Evolutionary conservation across 2,329 filamentous ascomycete species (phyloP), one percentile per base, ranked within the genome.

Genomic region (Orbilia ellipsospora): DNA sequence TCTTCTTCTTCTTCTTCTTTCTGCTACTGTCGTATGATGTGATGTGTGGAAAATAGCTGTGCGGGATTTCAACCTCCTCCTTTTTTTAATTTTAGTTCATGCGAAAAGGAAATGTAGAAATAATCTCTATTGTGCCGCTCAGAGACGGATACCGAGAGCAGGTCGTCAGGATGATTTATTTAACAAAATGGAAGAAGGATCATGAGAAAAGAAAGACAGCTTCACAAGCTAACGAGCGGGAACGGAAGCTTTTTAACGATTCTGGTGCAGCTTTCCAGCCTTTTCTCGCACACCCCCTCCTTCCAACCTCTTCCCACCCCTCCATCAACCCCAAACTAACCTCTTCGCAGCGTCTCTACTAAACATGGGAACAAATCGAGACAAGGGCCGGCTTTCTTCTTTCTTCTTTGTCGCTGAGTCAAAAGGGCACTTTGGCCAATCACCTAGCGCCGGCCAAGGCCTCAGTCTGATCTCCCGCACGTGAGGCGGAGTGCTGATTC

Each of bases 401-500:
- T 23, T 23, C 23, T 23, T 45, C 57, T 50, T 60, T 60, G 56
- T 60, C 59, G 28, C 59, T 62, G 72, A 75, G 72, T 75, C 72
- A 75, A 73, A 75, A 59, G 50, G 26, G 72, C 64, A 75, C 42
- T 10, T 60, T 40, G 62, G 28, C 57, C 72, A 69, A 66, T 57
- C 59, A 64, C 26, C 28, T 2, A 26, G 18, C 6, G 28, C 20
- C 56, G 20, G 50, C 65, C 65, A 55, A 50, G 16, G 20, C 44
- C 26, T 36, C 63, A 36, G 42, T 45, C 64, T 69, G 72, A 68
- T 75, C 72, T 65, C 52, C 61, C 52, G 64, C 72, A 75, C 72
- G 72, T 75, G 72, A 68, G 72, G 72, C 72, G 56, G 56, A 64
- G 64, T 69, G 64, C 72, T 75, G 72, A 75, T 75, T 75, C 64